Evolutionary conservation across 805 yeast species (phyloP).

Genomic region (Kluyveromyces aestuarii): DNA sequence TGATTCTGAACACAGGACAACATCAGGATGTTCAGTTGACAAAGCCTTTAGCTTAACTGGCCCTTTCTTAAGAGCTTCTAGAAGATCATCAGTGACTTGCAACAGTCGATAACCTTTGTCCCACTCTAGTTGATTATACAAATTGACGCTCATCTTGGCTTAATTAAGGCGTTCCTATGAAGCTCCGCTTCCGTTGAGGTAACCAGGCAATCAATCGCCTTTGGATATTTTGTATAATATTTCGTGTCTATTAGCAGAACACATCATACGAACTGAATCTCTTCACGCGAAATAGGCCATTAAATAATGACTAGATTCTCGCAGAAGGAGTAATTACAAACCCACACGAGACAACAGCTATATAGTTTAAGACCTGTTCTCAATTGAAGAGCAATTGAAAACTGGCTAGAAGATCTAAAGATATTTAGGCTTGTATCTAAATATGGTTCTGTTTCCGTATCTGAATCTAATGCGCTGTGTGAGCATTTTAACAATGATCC

Average conservation of each 20-base stretch:
- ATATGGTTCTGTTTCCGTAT: too few species aligned
- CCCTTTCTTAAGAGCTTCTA: conserved; percentile 26
- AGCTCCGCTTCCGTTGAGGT: not conserved
- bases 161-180: not conserved
- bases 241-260: not conserved
- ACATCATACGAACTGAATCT: not conserved
- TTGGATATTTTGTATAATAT: not conserved
- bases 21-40: conserved; percentile 27
- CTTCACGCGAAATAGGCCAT: too few species aligned
- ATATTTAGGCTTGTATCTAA: too few species aligned
- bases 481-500: too few species aligned
- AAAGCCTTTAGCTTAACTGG: conserved; percentile 22
- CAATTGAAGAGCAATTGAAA: not conserved
- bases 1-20: conserved; percentile 52
- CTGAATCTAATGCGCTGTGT: too few species aligned
- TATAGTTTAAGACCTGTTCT: not conserved
- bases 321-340: too few species aligned
- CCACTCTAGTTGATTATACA: conserved; percentile 15
- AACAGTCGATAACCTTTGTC: conserved; percentile 37
- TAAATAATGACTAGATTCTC: too few species aligned
- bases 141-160: conserved; percentile 9
- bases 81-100: conserved; percentile 43
- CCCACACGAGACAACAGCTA: too few species aligned
- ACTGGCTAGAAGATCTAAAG: not conserved
- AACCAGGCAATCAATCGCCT: not conserved